phyloP scores from a whole-genome alignment of 2,329 filamentous ascomycete genomes.

The Tolypocladium tundrense region DNA sequence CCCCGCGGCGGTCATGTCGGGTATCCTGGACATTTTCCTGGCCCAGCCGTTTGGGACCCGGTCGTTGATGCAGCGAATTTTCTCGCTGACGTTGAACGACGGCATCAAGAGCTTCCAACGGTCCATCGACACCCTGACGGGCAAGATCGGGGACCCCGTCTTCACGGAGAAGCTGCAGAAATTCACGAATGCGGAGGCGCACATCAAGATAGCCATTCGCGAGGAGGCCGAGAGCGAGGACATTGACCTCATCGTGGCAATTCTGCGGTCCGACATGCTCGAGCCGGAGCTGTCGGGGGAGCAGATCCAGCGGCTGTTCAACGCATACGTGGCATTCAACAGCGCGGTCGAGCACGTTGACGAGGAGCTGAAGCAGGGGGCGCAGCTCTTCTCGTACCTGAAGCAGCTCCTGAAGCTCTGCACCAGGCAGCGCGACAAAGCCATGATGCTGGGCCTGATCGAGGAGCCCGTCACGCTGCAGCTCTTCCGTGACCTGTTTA shows the following conservation, averaged over 20 bases:
- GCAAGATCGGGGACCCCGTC: conserved; percentile 71
- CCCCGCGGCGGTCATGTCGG: conserved; percentile 93
- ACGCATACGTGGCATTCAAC: conserved; percentile 94
- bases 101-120: conserved; percentile 80
- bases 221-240: conserved; percentile 62
- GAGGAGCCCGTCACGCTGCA: conserved; percentile 97
- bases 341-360: conserved; percentile 86
- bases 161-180: conserved; percentile 72
- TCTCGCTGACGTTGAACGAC: conserved; percentile 82
- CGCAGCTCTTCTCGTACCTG: conserved; percentile 84
- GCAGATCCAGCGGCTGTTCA: conserved; percentile 79
- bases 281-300: conserved; percentile 59
- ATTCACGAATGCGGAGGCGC: conserved; percentile 67
- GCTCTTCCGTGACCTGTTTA: conserved; percentile 90
- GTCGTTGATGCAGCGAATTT: conserved; percentile 88
- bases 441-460: conserved; percentile 92
- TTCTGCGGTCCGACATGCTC: conserved; percentile 70
- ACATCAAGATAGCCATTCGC: conserved; percentile 63
- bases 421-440: conserved; percentile 85
- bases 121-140: conserved; percentile 67
- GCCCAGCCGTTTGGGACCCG: conserved; percentile 88
- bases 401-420: conserved; percentile 92
- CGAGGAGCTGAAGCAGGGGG: conserved; percentile 77
- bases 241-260: conserved; percentile 75
- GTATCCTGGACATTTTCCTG: conserved; percentile 86